Evolutionary conservation across 2,329 filamentous ascomycete genomes (phyloP).

Genomic region (Hyphodiscus sp.): DNA sequence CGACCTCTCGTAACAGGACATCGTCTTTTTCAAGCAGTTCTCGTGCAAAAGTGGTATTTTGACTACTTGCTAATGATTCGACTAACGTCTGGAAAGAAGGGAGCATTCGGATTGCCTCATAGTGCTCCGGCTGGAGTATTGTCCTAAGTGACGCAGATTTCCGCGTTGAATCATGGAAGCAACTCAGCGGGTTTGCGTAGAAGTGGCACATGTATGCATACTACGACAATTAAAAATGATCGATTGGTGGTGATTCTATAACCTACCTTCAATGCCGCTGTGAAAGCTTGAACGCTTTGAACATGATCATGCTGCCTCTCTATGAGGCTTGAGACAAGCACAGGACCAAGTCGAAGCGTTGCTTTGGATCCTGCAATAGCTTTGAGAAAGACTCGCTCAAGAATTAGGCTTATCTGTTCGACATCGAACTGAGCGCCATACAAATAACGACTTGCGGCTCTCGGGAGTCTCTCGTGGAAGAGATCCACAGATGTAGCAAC

Average conservation of each 20-base stretch:
- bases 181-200: slow-evolving; percentile 68
- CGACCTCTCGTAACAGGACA: slow-evolving; percentile 42
- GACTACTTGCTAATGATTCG: slow-evolving; percentile 40
- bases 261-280: slow-evolving; percentile 60
- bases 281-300: slow-evolving; percentile 66
- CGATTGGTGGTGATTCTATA: not conserved
- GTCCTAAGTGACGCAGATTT: slow-evolving; percentile 26
- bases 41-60: slow-evolving; percentile 39
- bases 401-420: slow-evolving; percentile 62
- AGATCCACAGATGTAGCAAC: slow-evolving; percentile 77
- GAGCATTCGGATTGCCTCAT: slow-evolving; percentile 61
- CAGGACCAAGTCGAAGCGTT: slow-evolving; percentile 56
- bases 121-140: slow-evolving; percentile 50
- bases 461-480: slow-evolving; percentile 67
- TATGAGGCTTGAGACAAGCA: slow-evolving; percentile 55
- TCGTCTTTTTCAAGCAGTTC: slow-evolving; percentile 54
- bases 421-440: slow-evolving; percentile 71
- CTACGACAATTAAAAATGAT: slow-evolving; percentile 33
- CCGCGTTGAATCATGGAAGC: slow-evolving; percentile 44
- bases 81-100: slow-evolving; percentile 59
- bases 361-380: slow-evolving; percentile 53
- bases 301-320: slow-evolving; percentile 72
- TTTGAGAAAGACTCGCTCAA: slow-evolving; percentile 65
- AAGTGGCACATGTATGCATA: slow-evolving; percentile 85
- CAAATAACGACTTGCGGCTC: slow-evolving; percentile 59